Conservation (phyloP, 1,284 basidiomycete species). For the Fomitopsis pinicola region DNA sequence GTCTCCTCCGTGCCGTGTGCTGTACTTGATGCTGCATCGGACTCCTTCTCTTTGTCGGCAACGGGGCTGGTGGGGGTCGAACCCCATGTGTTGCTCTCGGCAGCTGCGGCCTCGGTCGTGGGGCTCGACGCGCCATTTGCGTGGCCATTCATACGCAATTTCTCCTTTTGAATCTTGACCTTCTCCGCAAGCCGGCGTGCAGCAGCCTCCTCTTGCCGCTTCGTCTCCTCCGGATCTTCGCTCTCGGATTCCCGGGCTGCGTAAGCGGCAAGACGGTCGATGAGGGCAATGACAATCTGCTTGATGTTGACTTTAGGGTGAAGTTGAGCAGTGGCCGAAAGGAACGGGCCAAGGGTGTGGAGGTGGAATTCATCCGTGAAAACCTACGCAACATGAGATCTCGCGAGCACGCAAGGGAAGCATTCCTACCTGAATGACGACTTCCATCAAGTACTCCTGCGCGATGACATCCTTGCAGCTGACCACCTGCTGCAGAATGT, state of each 20-base stretch:
- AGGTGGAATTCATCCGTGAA: constrained; percentile 97
- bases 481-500: constrained; percentile 91
- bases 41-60: constrained; percentile 14
- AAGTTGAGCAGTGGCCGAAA: constrained; percentile 89
- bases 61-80: constrained; percentile 27
- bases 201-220: constrained; percentile 86
- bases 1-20: constrained; percentile 4
- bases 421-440: constrained; percentile 80
- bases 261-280: constrained; percentile 92
- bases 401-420: background rate
- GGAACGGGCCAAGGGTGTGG: constrained; percentile 87
- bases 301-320: constrained; percentile 98
- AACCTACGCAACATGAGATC: constrained; percentile 46
- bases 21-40: constrained; percentile 8
- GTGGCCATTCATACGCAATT: constrained; percentile 47
- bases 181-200: constrained; percentile 81
- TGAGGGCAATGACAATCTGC: constrained; percentile 91
- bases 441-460: constrained; percentile 97
- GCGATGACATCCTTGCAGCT: constrained; percentile 97
- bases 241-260: constrained; percentile 92
- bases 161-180: constrained; percentile 71
- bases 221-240: constrained; percentile 90
- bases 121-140: constrained; percentile 16
- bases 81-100: constrained; percentile 25
- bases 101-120: constrained; percentile 16